Conservation (phyloP, 1,284 basidiomycete species). For the Pyrrhoderma noxium region DNA sequence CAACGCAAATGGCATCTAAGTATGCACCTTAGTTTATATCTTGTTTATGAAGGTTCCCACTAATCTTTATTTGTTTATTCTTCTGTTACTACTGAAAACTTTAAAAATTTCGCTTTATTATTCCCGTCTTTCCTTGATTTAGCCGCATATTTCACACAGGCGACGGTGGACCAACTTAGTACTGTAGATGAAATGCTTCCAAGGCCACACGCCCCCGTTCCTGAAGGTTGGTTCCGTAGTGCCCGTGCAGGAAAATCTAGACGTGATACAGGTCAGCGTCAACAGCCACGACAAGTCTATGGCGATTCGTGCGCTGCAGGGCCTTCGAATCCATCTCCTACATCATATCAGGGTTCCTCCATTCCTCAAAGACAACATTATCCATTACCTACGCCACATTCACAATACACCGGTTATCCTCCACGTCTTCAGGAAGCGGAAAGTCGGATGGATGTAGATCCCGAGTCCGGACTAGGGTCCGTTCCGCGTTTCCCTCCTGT, state of each 20-base stretch:
- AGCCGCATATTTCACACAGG: constrained; percentile 79
- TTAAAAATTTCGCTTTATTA: constrained; percentile 15
- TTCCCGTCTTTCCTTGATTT: constrained; percentile 11
- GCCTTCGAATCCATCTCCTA: constrained; percentile 8
- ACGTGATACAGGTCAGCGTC: constrained; percentile 28
- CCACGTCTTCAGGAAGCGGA: no score
- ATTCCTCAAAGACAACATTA: background rate
- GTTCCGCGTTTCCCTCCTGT: no score
- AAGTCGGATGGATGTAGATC: constrained; percentile 2
- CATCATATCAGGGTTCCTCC: background rate
- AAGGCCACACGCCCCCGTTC: constrained; percentile 56
- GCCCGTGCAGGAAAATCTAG: constrained; percentile 58
- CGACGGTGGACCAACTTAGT: constrained; percentile 55
- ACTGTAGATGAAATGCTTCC: constrained; percentile 60
- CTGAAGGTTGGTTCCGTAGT: constrained; percentile 69
- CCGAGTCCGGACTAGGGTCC: no score
- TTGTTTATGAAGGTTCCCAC: constrained; percentile 12
- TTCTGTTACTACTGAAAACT: constrained; percentile 4
- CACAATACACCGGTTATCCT: background rate
- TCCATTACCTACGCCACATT: constrained; percentile 1
- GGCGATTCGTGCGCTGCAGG: constrained; percentile 4
- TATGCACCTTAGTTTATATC: constrained; percentile 33
- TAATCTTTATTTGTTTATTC: background rate
- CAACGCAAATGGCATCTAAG: constrained; percentile 77
- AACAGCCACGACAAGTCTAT: constrained; percentile 8